Evolutionary conservation across 163 green algal species (phyloP).

Genomic region (Scenedesmus sp.): DNA sequence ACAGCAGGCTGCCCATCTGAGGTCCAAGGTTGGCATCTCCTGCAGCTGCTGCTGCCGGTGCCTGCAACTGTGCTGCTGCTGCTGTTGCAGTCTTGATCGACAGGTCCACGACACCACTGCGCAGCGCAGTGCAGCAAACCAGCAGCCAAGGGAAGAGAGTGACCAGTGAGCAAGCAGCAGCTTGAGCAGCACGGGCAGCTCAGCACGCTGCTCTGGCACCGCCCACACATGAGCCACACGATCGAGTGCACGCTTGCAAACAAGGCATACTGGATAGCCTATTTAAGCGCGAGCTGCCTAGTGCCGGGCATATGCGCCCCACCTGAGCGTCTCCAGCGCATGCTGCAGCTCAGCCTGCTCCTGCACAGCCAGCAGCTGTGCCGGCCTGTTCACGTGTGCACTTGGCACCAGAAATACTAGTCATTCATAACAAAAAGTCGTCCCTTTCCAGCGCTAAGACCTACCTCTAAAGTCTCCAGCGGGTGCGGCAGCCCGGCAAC

Average conservation of each 20-base stretch:
- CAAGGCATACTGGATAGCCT: too few relatives aligned
- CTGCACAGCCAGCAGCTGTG: background rate
- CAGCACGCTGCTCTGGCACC: too few relatives aligned
- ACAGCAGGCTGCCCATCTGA: background rate
- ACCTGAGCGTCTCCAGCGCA: conserved; percentile 22
- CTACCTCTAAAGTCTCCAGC: background rate
- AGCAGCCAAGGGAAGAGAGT: too few relatives aligned
- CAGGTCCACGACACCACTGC: conserved; percentile 38
- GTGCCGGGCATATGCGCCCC: background rate
- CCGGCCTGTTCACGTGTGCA: background rate
- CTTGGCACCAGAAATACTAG: background rate
- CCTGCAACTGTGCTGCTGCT: conserved; percentile 6
- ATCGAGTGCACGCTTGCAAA: too few relatives aligned
- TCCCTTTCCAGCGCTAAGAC: background rate
- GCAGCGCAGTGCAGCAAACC: background rate
- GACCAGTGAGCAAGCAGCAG: background rate
- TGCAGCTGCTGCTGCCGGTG: background rate
- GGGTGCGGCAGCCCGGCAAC: conserved; percentile 16
- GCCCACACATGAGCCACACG: too few relatives aligned
- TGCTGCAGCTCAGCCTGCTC: conserved; percentile 3
- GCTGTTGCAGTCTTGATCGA: conserved; percentile 26
- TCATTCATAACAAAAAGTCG: too few relatives aligned
- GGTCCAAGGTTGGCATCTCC: background rate
- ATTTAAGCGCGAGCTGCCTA: too few relatives aligned
- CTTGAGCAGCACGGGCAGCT: background rate